These are phyloP conservation scores for Hyaloscypha variabilis DNA, from an alignment of 495 filamentous ascomycete genomes.

Conservation along the genomic window DNA sequence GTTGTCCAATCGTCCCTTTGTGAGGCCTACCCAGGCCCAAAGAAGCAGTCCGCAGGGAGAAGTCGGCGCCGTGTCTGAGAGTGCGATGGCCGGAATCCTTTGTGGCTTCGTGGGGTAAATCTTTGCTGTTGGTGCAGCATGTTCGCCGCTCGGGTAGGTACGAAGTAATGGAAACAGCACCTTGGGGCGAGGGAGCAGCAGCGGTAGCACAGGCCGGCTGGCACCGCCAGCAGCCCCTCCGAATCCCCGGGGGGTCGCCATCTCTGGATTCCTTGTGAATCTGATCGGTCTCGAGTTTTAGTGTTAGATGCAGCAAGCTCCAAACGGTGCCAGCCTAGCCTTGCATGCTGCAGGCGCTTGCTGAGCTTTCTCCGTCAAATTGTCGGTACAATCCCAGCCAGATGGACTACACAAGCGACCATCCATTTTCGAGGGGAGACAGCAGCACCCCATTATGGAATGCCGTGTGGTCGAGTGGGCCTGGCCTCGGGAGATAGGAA, in stretches of 20 bases:
- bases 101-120: conserved; percentile 25
- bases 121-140: not conserved
- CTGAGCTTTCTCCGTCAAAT: conserved; percentile 1
- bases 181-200: not conserved
- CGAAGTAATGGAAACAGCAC: not conserved
- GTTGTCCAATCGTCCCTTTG: conserved; percentile 12
- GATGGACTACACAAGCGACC: not conserved
- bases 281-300: conserved; percentile 3
- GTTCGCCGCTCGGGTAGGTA: not conserved
- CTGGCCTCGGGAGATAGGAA: not conserved
- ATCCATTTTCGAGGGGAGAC: not conserved
- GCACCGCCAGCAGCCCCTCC: not conserved
- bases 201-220: not conserved
- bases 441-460: not conserved
- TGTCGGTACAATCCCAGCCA: not conserved
- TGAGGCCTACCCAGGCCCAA: conserved; percentile 7
- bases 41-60: not conserved
- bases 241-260: not conserved
- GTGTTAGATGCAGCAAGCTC: conserved; percentile 11
- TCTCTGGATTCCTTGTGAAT: conserved; percentile 7
- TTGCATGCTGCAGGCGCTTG: conserved; percentile 15
- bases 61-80: conserved; percentile 2
- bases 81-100: not conserved
- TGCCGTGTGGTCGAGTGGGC: not conserved
- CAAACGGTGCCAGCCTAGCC: conserved; percentile 13